A percentile compares a stretch with the other conserved stretches of the same genome.
Conservation (phyloP, 306 rosid genomes). For the Castanea crenata region DNA sequence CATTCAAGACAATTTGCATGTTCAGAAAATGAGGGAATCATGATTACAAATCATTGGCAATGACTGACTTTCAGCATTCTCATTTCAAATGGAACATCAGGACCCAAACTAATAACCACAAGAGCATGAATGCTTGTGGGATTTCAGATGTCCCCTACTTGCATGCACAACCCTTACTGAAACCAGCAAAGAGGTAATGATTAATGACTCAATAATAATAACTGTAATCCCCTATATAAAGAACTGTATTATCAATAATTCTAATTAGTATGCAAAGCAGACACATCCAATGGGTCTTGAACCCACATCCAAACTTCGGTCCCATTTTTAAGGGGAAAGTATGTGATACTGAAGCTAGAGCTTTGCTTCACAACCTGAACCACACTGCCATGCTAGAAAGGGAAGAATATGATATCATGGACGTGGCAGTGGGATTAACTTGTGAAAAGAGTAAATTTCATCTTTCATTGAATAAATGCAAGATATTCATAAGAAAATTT, state of each 20-base stretch:
- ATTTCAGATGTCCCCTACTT: background rate
- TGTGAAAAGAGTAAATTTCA: background rate
- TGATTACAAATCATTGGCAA: too few species aligned
- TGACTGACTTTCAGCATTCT: too few species aligned
- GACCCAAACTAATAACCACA: background rate
- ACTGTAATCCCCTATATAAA: background rate
- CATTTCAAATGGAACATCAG: too few species aligned
- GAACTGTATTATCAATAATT: background rate
- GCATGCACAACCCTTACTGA: background rate
- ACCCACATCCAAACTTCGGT: too few species aligned
- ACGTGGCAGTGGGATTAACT: background rate
- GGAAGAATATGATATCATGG: background rate
- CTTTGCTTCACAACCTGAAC: too few species aligned
- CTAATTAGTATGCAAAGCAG: too few species aligned
- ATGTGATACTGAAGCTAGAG: too few species aligned
- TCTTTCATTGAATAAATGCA: background rate
- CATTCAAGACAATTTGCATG: too few species aligned
- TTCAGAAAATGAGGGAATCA: too few species aligned
- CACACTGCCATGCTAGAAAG: background rate
- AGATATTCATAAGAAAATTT: background rate
- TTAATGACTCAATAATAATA: background rate
- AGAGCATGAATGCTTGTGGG: background rate
- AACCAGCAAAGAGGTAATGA: background rate
- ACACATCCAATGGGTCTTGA: too few species aligned
- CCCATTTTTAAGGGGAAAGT: too few species aligned